Base-by-base conservation (phyloP, 768 basidiomycete genomes). In the Kockovaella imperatae region DNA sequence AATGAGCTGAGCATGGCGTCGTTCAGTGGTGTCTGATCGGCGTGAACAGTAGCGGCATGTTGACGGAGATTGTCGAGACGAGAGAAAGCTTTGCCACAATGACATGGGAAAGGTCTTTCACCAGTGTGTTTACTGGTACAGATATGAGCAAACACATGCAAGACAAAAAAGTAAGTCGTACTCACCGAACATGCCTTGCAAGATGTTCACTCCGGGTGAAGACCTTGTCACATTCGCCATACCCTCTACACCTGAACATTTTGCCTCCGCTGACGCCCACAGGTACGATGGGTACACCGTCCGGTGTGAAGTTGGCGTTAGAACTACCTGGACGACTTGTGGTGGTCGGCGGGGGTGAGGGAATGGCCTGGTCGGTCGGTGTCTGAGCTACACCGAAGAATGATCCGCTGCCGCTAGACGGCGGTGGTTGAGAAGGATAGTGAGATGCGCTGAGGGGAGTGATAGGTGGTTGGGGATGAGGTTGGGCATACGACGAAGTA, bases 41-140 rank as follows among this genome's bases (percentile, higher is more conserved):
- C 82, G 63, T 97, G 93, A 1, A 95, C 90, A 4, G 91, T 93
- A 77, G 91, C 86, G 0, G 90, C 87, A 71, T 97, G 93, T 68
- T 97, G 93, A 38, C 93, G 83, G 2, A 97, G 79, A 66, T 97
- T 97, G 74, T 97, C 93, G 67, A 97, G 82, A 11, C 93, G 82
- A 4, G 88, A 90, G 68, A 96, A 96, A 57, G 91, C 84, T 71
- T 93, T 91, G 11, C 82, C 79, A 75, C 93, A 97, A 68, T 96
- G 91, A 65, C 93, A 97, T 32, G 82, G 80, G 72, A 97, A 97
- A 15, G 93, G 93, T 17, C 90, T 82, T 69, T 96, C 93, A 53
- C 93, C 93, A 4, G 93, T 96, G 72, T 97, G 93, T 79, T 96
- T 96, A 59, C 91, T 96, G 74, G 14, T 53, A 44, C 50, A 60